Evolutionary conservation across 805 yeast species (phyloP).

Genomic region (Candida fluviatilis): DNA sequence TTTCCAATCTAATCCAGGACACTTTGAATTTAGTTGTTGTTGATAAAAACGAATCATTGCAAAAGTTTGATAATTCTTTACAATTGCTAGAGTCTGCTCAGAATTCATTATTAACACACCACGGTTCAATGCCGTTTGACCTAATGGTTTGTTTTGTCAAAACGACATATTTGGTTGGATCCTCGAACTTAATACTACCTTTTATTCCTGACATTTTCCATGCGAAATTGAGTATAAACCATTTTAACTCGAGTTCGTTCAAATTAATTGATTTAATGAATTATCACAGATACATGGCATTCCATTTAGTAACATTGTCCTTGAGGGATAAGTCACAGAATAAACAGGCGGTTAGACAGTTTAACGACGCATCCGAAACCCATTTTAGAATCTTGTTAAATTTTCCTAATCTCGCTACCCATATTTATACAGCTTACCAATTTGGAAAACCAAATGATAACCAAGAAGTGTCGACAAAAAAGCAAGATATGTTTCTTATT

Average conservation of each 20-base stretch:
- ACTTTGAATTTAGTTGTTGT: constrained; percentile 12
- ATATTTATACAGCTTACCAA: constrained; percentile 3
- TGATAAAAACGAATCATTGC: constrained; percentile 9
- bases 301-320: constrained; percentile 21
- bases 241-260: constrained; percentile 11
- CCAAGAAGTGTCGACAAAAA: constrained; percentile 2
- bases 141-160: constrained; percentile 11
- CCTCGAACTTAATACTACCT: constrained; percentile 13
- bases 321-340: constrained; percentile 6
- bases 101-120: background rate
- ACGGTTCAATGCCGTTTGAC: background rate
- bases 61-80: constrained; percentile 3
- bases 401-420: constrained; percentile 18
- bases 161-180: constrained; percentile 15
- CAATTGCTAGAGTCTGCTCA: constrained; percentile 2
- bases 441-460: constrained; percentile 1
- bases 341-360: constrained; percentile 7
- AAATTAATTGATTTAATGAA: constrained; percentile 17
- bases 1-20: constrained; percentile 6
- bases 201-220: constrained; percentile 7
- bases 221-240: constrained; percentile 20
- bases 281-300: constrained; percentile 25
- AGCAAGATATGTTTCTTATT: constrained; percentile 5
- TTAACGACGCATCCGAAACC: constrained; percentile 15
- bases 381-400: constrained; percentile 21